Percentiles rank a stretch among this genome's conserved stretches.
These are phyloP conservation scores for Speleostelium caveatum DNA, from an alignment of 78 protist genomes.

Conservation along the genomic window DNA sequence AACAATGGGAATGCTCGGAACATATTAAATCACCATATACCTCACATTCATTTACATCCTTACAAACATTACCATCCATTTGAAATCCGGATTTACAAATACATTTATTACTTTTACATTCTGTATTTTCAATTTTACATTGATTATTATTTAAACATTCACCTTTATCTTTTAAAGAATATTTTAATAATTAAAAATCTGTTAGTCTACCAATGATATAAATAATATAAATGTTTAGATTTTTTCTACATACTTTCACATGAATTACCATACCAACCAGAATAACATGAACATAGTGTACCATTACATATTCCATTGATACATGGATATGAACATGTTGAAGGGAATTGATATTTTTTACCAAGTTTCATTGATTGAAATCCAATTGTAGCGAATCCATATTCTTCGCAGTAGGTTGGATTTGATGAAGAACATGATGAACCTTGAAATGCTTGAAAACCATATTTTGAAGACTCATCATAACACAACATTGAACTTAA, in stretches of 20 bases:
- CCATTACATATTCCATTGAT: background rate
- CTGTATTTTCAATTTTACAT: no score
- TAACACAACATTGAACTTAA: no score
- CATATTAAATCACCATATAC: background rate
- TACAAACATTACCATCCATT: no score
- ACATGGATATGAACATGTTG: background rate
- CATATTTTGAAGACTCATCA: no score
- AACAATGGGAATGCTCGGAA: background rate
- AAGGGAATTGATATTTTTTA: background rate
- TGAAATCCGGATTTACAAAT: background rate
- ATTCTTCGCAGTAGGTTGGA: no score
- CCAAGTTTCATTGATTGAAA: constrained; percentile 9
- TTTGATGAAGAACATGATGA: no score
- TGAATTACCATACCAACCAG: background rate
- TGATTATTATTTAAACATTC: no score
- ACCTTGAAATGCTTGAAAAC: no score
- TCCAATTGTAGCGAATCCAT: background rate
- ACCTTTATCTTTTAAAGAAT: no score
- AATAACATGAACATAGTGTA: background rate
- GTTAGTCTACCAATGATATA: background rate
- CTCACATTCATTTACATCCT: no score
- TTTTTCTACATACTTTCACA: background rate
- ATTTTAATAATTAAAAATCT: no score
- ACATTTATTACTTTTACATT: background rate
- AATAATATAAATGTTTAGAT: background rate